These are phyloP conservation scores for Brassica balearica DNA, from an alignment of 441 rosid genomes.

Conservation along the genomic window DNA sequence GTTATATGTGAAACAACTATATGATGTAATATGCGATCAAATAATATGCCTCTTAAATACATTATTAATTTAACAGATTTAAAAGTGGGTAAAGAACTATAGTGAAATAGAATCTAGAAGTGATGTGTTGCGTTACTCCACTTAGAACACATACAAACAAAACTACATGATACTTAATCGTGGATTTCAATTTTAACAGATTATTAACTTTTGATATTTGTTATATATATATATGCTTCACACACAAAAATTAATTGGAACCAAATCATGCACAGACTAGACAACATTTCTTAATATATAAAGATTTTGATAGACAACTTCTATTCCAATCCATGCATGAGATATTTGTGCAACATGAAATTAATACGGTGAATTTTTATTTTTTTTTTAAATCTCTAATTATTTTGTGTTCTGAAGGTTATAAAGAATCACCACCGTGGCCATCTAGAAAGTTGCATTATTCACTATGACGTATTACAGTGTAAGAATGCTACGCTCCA, in stretches of 20 bases:
- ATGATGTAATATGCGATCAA: background rate
- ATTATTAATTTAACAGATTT: background rate
- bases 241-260: background rate
- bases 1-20: background rate
- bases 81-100: background rate
- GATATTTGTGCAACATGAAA: background rate
- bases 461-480: background rate
- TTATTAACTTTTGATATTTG: background rate
- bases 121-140: conserved; percentile 4
- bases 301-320: background rate
- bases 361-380: background rate
- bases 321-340: background rate
- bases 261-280: background rate
- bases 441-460: background rate
- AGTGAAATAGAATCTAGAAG: conserved; percentile 5
- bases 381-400: background rate
- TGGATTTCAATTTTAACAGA: background rate
- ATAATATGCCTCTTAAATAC: background rate
- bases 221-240: background rate
- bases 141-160: background rate
- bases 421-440: conserved; percentile 4
- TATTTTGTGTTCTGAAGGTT: background rate
- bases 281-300: background rate
- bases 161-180: background rate
- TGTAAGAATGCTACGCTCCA: background rate